Base-by-base conservation (phyloP, 208 protist species). In the Naegleria fowleri region DNA sequence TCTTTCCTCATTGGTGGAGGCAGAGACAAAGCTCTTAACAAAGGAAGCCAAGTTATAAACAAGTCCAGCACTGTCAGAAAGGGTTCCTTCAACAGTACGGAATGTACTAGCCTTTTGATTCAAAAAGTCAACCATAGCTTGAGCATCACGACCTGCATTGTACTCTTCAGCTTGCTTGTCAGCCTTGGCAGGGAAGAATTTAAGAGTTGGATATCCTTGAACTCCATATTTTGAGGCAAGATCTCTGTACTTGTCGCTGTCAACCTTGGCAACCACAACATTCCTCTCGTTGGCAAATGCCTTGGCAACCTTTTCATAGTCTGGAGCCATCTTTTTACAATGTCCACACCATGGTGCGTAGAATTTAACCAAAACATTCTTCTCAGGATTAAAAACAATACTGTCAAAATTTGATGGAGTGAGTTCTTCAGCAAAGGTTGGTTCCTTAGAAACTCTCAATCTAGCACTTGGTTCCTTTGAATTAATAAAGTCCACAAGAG, bases 261-360 rank as follows among this genome's bases (percentile, higher is more conserved):
- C 96, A 0, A 95, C 96, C 90, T 98, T 95, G 52, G 97, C 90
- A 39, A 96, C 96, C 29, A 95, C 96, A 5, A 98, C 95, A 36
- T 95, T 96, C 67, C 96, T 93, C 0, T 94, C 94, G 33, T 95
- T 87, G 11, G 19, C 16, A 33, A 92, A 76, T 7, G 91, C 51
- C 16, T 83, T 25, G 33, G 91, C 91, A 29, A 92, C 83, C 86
- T 92, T 86, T 86, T 86, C 83, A 86, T 86, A 86, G n/a, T 86
- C 83, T 48, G 83, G 83, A 51, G 83, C 83, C 40, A 86, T 40
- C 40, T 94, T 93, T 84, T 97, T 96, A 96, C 98, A 99, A 95
- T 99, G 97, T 40, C 96, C 97, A 90, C 98, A 99, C 98, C 98
- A 99, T 86, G 97, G 96, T 39, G 97, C 98, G 93, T 98, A 98